phyloP scores from a whole-genome alignment of 2,329 filamentous ascomycete genomes.

The Thielaviopsis ethacetica region DNA sequence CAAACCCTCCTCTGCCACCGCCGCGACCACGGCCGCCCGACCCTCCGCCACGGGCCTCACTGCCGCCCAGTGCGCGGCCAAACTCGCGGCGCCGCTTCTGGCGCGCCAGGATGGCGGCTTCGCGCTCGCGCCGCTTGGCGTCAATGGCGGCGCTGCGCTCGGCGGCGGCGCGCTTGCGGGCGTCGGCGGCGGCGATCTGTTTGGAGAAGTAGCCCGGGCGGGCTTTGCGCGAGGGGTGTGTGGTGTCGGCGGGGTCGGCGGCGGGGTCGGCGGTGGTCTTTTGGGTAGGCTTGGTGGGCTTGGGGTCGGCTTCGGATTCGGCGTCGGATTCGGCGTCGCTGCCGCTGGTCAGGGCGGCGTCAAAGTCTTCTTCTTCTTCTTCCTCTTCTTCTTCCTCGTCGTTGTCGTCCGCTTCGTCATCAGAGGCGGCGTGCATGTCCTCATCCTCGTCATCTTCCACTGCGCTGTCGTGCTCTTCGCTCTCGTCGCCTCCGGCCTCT shows the following conservation, averaged over 20 bases:
- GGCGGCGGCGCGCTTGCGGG: conserved; percentile 19
- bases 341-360: conserved; percentile 1
- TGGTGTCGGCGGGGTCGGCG: neutral
- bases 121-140: conserved; percentile 40
- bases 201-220: conserved; percentile 47
- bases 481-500: conserved; percentile 4
- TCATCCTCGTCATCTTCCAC: conserved; percentile 14
- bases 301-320: neutral
- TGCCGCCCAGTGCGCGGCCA: conserved; percentile 47
- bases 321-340: conserved; percentile 1
- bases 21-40: neutral
- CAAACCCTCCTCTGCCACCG: neutral
- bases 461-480: too few species aligned
- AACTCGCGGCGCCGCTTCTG: conserved; percentile 42
- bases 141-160: conserved; percentile 22
- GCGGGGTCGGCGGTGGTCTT: neutral
- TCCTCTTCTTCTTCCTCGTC: neutral
- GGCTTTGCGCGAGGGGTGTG: conserved; percentile 4
- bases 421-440: conserved; percentile 14
- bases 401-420: conserved; percentile 20
- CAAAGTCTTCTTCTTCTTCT: neutral
- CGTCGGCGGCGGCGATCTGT: conserved; percentile 33
- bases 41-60: too few species aligned
- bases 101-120: conserved; percentile 31
- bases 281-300: conserved; percentile 9